phyloP scores from a whole-genome alignment of 176 grass and related monocot species.

The Saccharum officinarum region DNA sequence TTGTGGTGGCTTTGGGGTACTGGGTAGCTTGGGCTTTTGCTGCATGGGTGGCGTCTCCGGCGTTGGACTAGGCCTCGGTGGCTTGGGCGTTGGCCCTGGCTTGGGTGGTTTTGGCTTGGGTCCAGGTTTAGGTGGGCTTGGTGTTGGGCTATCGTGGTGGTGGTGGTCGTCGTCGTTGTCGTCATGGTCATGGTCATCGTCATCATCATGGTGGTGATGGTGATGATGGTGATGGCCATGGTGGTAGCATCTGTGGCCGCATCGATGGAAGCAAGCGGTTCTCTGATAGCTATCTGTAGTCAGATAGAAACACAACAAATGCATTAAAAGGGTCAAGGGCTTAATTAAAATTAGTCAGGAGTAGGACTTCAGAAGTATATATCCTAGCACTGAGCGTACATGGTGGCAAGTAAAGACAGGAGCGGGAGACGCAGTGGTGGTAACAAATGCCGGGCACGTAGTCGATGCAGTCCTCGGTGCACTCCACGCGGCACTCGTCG shows the following conservation, averaged over 20 bases:
- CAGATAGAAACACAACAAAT: not conserved
- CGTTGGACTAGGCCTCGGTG: not conserved
- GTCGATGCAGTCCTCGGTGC: slow-evolving; percentile 6
- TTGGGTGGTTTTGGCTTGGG: not conserved
- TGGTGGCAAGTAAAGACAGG: not conserved
- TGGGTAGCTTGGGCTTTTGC: not conserved
- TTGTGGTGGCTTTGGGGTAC: not conserved
- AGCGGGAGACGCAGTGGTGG: not conserved
- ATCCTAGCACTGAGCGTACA: not conserved
- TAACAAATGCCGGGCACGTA: slow-evolving; percentile 23
- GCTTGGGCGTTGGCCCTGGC: not conserved
- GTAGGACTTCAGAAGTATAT: not conserved
- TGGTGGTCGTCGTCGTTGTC: not conserved
- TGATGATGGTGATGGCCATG: not conserved
- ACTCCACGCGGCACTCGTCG: not conserved
- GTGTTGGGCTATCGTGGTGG: not conserved
- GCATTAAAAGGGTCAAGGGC: not conserved
- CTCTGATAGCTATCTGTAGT: slow-evolving; percentile 4
- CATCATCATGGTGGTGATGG: not conserved
- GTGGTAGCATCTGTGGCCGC: slow-evolving; percentile 29
- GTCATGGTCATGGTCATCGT: not conserved
- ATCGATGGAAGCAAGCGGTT: slow-evolving; percentile 9
- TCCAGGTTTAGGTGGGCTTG: not conserved
- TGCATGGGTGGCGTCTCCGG: not conserved
- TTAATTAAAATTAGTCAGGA: not conserved